phyloP scores from a whole-genome alignment of 2,329 filamentous ascomycete genomes.

The Ophioceras dolichostomum region DNA sequence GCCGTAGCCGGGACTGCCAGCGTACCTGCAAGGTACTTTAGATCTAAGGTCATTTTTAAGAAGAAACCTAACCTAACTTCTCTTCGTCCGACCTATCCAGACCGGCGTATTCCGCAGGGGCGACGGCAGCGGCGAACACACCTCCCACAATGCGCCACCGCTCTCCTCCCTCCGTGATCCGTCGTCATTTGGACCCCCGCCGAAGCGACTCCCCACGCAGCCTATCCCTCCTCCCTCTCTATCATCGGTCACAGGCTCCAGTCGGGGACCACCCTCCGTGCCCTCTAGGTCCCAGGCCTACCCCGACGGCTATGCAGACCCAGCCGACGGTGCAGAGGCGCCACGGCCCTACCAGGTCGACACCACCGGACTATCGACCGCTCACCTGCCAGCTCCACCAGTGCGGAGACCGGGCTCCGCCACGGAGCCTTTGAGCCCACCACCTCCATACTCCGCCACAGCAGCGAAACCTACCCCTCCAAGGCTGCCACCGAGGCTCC shows the following conservation, averaged over 20 bases:
- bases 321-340: conserved; percentile 22
- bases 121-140: conserved; percentile 9
- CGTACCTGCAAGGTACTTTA: no score
- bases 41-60: no score
- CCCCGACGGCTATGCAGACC: conserved; percentile 7
- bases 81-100: conserved; percentile 15
- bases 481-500: conserved; percentile 54
- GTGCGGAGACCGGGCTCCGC: conserved; percentile 30
- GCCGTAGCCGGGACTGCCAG: no score
- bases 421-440: conserved; percentile 11
- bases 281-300: conserved; percentile 8
- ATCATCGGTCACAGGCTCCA: no score
- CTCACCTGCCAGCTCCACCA: conserved; percentile 60
- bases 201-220: conserved; percentile 40
- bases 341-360: conserved; percentile 56
- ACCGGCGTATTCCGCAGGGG: conserved; percentile 31
- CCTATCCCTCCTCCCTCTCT: no score
- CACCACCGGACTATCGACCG: conserved; percentile 58
- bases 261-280: background rate
- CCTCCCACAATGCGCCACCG: conserved; percentile 32
- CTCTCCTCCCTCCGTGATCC: conserved; percentile 65
- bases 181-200: conserved; percentile 66
- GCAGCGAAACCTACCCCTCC: conserved; percentile 30
- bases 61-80: background rate
- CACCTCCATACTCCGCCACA: conserved; percentile 5